Conservation (phyloP, 2,329 filamentous ascomycete genomes). For the Beauveria bassiana region DNA sequence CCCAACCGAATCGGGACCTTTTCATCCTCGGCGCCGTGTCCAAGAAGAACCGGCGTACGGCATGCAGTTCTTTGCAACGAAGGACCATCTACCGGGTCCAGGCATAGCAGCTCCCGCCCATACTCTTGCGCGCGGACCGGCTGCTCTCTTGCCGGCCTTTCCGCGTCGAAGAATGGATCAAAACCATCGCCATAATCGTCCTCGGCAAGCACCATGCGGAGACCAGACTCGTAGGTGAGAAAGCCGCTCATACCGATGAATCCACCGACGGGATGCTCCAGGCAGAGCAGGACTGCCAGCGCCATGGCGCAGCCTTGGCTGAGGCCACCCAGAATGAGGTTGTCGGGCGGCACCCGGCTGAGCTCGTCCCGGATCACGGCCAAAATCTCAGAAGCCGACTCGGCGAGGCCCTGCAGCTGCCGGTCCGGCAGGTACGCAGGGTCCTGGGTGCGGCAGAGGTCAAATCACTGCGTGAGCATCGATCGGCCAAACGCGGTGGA, state of each 20-base stretch:
- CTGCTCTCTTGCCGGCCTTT: constrained; percentile 9
- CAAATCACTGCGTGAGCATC: constrained; percentile 44
- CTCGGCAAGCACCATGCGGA: constrained; percentile 20
- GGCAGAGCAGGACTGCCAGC: constrained; percentile 33
- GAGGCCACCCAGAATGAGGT: constrained; percentile 42
- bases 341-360: constrained; percentile 21
- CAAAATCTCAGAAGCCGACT: constrained; percentile 30
- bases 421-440: constrained; percentile 32
- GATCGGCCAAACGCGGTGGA: constrained; percentile 34
- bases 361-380: constrained; percentile 27
- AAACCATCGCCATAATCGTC: constrained; percentile 15
- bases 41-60: not conserved
- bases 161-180: constrained; percentile 18
- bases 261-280: constrained; percentile 29
- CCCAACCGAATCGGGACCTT: not conserved
- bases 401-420: constrained; percentile 36
- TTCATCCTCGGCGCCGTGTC: not conserved
- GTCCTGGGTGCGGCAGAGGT: constrained; percentile 34
- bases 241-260: constrained; percentile 41
- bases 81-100: not conserved
- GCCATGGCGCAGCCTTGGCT: constrained; percentile 45
- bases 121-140: constrained; percentile 21
- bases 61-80: not conserved
- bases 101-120: not conserved
- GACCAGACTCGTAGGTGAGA: constrained; percentile 31